phyloP scores from a whole-genome alignment of 495 filamentous ascomycete genomes.

The Aspergillus steynii region DNA sequence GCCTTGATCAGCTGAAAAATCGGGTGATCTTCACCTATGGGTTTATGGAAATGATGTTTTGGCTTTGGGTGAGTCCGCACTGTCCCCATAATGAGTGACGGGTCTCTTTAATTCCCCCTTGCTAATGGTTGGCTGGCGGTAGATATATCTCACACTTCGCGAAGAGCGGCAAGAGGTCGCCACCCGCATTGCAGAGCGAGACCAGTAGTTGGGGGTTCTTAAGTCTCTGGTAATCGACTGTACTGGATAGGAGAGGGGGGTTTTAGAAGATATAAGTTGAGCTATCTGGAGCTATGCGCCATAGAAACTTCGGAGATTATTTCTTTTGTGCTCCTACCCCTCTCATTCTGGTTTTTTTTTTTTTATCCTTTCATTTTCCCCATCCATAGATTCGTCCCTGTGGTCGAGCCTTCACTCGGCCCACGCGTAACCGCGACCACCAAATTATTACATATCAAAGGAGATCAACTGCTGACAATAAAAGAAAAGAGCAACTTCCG shows the following conservation, averaged over 20 bases:
- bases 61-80: slow-evolving; percentile 74
- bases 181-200: slow-evolving; percentile 37
- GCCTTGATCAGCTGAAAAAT: slow-evolving; percentile 68
- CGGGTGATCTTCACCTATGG: slow-evolving; percentile 79
- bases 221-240: background rate
- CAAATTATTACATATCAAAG: background rate
- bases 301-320: background rate
- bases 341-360: background rate
- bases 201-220: slow-evolving; percentile 16
- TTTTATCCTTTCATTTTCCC: background rate
- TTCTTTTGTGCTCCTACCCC: background rate
- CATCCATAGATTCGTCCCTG: background rate
- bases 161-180: slow-evolving; percentile 46
- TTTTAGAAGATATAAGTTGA: background rate
- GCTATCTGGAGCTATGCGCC: background rate
- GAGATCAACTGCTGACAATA: background rate
- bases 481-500: background rate
- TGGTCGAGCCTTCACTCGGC: no score
- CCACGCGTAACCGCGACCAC: background rate
- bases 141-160: slow-evolving; percentile 45
- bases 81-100: background rate
- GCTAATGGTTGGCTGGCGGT: slow-evolving; percentile 45
- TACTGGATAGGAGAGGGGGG: background rate
- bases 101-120: slow-evolving; percentile 31
- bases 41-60: slow-evolving; percentile 80